A percentile compares a stretch with the other conserved stretches of the same genome.
Conservation (phyloP, 441 rosid species). For the Macaranga tanarius region DNA sequence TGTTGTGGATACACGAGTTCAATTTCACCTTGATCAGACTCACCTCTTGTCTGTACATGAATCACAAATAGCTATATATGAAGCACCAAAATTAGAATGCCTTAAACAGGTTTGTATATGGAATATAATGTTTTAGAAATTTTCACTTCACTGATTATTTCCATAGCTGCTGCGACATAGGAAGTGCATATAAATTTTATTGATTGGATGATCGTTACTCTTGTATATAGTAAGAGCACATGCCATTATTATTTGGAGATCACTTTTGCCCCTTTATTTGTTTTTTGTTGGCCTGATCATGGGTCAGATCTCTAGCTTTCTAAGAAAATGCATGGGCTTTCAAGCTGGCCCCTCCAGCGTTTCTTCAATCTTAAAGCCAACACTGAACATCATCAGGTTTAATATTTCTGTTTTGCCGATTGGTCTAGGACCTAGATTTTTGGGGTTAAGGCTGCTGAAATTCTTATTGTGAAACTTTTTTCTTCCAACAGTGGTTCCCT, state of each 20-base stretch:
- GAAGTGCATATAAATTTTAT: conserved; percentile 1
- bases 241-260: background rate
- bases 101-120: conserved; percentile 50
- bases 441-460: background rate
- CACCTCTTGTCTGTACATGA: conserved; percentile 70
- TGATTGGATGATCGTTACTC: too few relatives aligned
- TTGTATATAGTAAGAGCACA: background rate
- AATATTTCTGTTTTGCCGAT: background rate
- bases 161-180: background rate
- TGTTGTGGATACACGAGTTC: conserved; percentile 69
- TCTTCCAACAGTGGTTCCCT: conserved; percentile 53
- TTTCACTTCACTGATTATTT: background rate
- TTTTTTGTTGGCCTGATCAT: too few relatives aligned
- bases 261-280: background rate
- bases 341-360: too few relatives aligned
- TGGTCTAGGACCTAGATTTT: background rate
- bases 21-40: conserved; percentile 65
- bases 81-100: conserved; percentile 70
- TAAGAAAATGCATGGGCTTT: too few relatives aligned
- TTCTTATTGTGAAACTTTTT: conserved; percentile 13
- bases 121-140: background rate
- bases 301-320: too few relatives aligned
- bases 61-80: conserved; percentile 70
- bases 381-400: background rate
- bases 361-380: too few relatives aligned